Conservation (phyloP, 1,284 basidiomycete genomes). For the Pterula multifida region DNA sequence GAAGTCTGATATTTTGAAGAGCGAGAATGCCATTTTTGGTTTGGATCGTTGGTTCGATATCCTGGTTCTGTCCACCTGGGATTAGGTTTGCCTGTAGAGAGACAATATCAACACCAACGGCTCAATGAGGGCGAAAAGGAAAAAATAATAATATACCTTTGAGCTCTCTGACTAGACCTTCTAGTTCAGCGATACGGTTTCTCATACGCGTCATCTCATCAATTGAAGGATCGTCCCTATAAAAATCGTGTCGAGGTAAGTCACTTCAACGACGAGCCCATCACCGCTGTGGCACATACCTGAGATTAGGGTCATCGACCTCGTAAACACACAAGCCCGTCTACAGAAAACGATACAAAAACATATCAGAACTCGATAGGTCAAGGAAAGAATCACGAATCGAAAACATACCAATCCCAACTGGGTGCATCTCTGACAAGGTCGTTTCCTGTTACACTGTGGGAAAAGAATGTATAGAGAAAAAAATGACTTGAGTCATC, state of each 20-base stretch:
- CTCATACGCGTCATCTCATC: slow-evolving; percentile 76
- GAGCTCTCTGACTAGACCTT: slow-evolving; percentile 76
- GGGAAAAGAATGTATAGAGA: slow-evolving; percentile 4
- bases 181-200: slow-evolving; percentile 80
- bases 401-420: slow-evolving; percentile 49
- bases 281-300: too few relatives aligned
- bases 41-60: slow-evolving; percentile 63
- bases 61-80: slow-evolving; percentile 65
- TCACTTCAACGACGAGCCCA: not conserved
- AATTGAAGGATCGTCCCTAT: slow-evolving; percentile 71
- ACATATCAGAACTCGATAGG: slow-evolving; percentile 10
- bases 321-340: slow-evolving; percentile 89
- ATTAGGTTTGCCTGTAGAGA: slow-evolving; percentile 58
- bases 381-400: slow-evolving; percentile 3
- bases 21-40: slow-evolving; percentile 75
- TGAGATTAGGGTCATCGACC: slow-evolving; percentile 75
- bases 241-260: not conserved
- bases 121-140: slow-evolving; percentile 1
- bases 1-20: slow-evolving; percentile 49
- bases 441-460: slow-evolving; percentile 71
- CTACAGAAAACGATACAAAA: slow-evolving; percentile 22
- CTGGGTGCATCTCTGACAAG: slow-evolving; percentile 82
- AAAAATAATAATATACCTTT: slow-evolving; percentile 35
- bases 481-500: slow-evolving; percentile 10
- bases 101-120: slow-evolving; percentile 2